Percentiles rank a stretch among this genome's conserved stretches.
phyloP scores from a whole-genome alignment of 1,284 basidiomycete species.

The Pseudozyma tsukubaensis region DNA sequence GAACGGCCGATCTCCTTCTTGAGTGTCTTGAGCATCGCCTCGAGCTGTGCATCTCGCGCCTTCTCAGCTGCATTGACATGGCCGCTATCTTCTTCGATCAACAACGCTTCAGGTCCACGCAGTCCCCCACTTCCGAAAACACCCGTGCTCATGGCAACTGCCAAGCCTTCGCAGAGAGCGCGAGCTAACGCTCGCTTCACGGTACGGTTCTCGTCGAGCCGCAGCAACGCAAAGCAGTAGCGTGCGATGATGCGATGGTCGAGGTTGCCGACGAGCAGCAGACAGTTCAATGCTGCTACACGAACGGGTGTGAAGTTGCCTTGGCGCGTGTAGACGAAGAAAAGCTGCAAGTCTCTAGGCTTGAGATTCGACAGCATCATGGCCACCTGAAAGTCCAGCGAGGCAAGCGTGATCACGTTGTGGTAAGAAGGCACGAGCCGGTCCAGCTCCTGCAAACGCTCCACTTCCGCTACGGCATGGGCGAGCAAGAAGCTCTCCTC shows the following conservation, averaged over 20 bases:
- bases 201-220: conserved; percentile 83
- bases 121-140: conserved; percentile 75
- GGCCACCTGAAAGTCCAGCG: conserved; percentile 59
- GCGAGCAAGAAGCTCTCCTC: conserved; percentile 57
- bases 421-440: conserved; percentile 92
- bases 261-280: conserved; percentile 83
- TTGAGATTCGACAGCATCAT: conserved; percentile 72
- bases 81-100: conserved; percentile 53
- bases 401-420: conserved; percentile 89
- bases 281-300: conserved; percentile 89
- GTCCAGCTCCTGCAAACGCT: conserved; percentile 93
- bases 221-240: conserved; percentile 90
- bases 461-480: conserved; percentile 72
- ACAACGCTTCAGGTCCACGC: conserved; percentile 47
- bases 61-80: conserved; percentile 51
- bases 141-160: conserved; percentile 86
- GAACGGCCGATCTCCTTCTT: conserved; percentile 67
- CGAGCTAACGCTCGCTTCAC: conserved; percentile 88
- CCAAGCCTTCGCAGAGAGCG: conserved; percentile 85
- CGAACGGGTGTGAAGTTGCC: conserved; percentile 83
- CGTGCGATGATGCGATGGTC: conserved; percentile 77
- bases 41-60: conserved; percentile 74
- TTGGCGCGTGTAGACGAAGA: conserved; percentile 89
- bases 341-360: conserved; percentile 82
- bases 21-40: conserved; percentile 58